Conservation (phyloP, 2,329 filamentous ascomycete genomes). For the Apiospora aurea region DNA sequence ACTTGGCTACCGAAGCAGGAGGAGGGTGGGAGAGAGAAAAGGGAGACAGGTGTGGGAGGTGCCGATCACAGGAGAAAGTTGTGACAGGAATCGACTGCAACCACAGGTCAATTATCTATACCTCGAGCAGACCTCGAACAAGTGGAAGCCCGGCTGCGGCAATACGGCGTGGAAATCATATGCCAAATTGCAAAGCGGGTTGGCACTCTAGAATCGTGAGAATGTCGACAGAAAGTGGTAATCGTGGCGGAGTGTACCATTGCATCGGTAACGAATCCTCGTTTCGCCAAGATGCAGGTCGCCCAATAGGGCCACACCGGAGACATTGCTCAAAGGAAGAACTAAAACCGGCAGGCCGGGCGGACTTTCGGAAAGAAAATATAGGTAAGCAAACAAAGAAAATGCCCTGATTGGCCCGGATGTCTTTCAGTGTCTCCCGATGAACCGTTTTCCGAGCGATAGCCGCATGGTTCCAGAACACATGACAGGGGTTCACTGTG, state of each 20-base stretch:
- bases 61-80: background rate
- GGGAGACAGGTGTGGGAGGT: background rate
- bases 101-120: background rate
- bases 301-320: background rate
- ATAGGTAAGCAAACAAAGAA: background rate
- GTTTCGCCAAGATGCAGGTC: slow-evolving; percentile 1
- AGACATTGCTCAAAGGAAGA: background rate
- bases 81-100: background rate
- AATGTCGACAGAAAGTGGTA: slow-evolving; percentile 4
- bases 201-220: background rate
- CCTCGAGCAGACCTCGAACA: background rate
- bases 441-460: background rate
- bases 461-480: background rate
- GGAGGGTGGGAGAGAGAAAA: background rate
- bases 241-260: background rate
- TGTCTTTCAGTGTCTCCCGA: background rate
- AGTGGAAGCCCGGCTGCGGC: background rate
- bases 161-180: background rate
- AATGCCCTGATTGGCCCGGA: background rate
- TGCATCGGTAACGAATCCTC: background rate
- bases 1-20: background rate
- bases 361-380: background rate
- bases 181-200: background rate
- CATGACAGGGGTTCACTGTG: slow-evolving; percentile 3
- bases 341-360: background rate